Percentiles rank a stretch among this genome's conserved stretches.
Evolutionary conservation across 345 rosid genomes (phyloP).

Genomic region (Gossypium rotundifolium): DNA sequence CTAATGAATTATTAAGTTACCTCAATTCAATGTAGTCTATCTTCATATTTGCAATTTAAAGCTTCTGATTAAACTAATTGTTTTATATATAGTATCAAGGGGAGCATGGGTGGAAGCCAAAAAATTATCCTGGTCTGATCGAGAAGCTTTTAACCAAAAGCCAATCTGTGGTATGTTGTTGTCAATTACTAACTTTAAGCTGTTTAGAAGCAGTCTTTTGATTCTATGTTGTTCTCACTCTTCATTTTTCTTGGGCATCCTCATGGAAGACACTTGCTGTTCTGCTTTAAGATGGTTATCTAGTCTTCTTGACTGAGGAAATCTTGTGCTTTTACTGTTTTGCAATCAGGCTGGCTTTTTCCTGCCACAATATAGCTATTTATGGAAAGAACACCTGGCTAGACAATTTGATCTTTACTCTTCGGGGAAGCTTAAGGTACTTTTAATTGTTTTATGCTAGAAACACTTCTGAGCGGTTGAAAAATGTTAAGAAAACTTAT

Average conservation of each 20-base stretch:
- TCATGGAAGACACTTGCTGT: no score
- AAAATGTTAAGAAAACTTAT: no score
- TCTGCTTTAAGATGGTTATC: background rate
- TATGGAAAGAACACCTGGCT: constrained; percentile 83
- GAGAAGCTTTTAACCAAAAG: constrained; percentile 92
- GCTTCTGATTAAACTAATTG: background rate
- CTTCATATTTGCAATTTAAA: background rate
- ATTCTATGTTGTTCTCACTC: background rate
- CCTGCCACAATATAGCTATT: constrained; percentile 56
- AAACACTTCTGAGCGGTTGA: no score
- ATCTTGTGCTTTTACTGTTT: background rate
- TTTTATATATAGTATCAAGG: constrained; percentile 71
- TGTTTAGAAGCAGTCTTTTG: background rate
- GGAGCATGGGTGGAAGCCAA: constrained; percentile 80
- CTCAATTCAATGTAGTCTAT: background rate
- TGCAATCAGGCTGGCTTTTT: constrained; percentile 81
- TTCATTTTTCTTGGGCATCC: background rate
- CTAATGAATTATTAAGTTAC: background rate
- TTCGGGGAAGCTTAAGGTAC: constrained; percentile 82
- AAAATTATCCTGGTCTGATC: constrained; percentile 78
- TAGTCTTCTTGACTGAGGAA: background rate
- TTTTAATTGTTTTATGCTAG: background rate
- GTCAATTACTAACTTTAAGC: background rate
- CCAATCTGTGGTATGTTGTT: constrained; percentile 81
- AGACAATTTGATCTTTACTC: constrained; percentile 58